A percentile compares a stretch with the other conserved stretches of the same genome.
Evolutionary conservation across 139 green algal species (phyloP).

Genomic region (Chlamydomonas sp.): DNA sequence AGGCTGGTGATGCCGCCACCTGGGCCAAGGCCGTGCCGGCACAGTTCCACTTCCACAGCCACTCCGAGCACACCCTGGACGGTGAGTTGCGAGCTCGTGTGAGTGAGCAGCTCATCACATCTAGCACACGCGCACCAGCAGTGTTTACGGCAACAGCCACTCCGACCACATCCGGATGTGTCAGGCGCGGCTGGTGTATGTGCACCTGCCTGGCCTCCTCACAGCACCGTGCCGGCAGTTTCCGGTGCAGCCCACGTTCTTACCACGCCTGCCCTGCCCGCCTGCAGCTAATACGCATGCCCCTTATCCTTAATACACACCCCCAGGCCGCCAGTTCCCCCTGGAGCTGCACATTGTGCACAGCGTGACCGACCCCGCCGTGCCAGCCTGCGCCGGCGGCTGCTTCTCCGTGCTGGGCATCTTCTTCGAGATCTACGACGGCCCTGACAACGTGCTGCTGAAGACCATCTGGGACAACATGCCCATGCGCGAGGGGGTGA

Average conservation of each 20-base stretch:
- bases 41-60: background rate
- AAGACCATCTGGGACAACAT: background rate
- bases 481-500: conserved; percentile 35
- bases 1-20: background rate
- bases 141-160: too few relatives aligned
- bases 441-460: conserved; percentile 33
- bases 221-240: too few relatives aligned
- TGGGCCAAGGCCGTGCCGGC: background rate
- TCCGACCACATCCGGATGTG: too few relatives aligned
- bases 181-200: too few relatives aligned
- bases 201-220: too few relatives aligned
- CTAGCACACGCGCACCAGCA: too few relatives aligned
- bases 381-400: conserved; percentile 32
- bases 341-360: conserved; percentile 50
- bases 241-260: too few relatives aligned
- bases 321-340: background rate
- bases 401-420: conserved; percentile 31
- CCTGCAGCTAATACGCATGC: too few relatives aligned
- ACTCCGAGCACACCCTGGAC: too few relatives aligned
- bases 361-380: background rate
- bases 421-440: conserved; percentile 27
- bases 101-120: too few relatives aligned
- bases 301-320: background rate
- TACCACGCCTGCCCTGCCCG: too few relatives aligned
- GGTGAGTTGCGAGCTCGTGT: too few relatives aligned